Percentiles rank a stretch among this genome's conserved stretches.
Evolutionary conservation across 495 filamentous ascomycete genomes (phyloP).

Genomic region (Aspergillus sparsus): DNA sequence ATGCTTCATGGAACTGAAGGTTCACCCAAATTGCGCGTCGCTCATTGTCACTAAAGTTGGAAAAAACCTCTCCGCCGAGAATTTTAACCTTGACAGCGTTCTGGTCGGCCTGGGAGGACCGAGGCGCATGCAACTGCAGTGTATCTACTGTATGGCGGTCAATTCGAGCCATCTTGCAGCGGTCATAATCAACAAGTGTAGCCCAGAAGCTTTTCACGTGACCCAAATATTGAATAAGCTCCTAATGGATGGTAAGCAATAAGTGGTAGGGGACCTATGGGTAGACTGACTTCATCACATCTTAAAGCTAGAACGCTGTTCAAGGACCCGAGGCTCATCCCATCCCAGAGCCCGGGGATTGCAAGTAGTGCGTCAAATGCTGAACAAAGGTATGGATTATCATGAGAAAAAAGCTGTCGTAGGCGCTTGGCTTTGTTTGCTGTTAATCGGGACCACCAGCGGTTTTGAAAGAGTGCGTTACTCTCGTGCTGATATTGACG

Average conservation of each 20-base stretch:
- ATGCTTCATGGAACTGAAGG: slow-evolving; percentile 20
- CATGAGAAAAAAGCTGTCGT: slow-evolving; percentile 14
- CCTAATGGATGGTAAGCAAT: slow-evolving; percentile 3
- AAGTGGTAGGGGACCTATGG: not conserved
- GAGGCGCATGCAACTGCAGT: slow-evolving; percentile 22
- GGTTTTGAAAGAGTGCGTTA: slow-evolving; percentile 28
- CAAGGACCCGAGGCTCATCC: slow-evolving; percentile 29
- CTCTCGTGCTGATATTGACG: slow-evolving; percentile 34
- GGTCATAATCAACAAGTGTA: slow-evolving; percentile 1
- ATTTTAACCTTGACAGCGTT: slow-evolving; percentile 15
- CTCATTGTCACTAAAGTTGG: slow-evolving; percentile 29
- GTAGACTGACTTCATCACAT: slow-evolving; percentile 25
- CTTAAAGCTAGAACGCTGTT: slow-evolving; percentile 23
- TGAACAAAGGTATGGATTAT: slow-evolving; percentile 10
- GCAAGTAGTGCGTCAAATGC: slow-evolving; percentile 30
- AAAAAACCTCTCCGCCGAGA: slow-evolving; percentile 28
- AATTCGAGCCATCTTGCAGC: not conserved
- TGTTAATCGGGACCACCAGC: slow-evolving; percentile 27
- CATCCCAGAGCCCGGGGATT: slow-evolving; percentile 32
- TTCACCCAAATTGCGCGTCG: slow-evolving; percentile 24
- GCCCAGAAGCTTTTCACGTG: slow-evolving; percentile 9
- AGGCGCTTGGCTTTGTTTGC: slow-evolving; percentile 27
- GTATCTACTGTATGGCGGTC: slow-evolving; percentile 12
- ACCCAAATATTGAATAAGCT: slow-evolving; percentile 9
- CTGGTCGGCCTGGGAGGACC: slow-evolving; percentile 23